Evolutionary conservation across 768 basidiomycete genomes (phyloP), one percentile per base, ranked within the genome.

Genomic region (Rhodotorula toruloides): DNA sequence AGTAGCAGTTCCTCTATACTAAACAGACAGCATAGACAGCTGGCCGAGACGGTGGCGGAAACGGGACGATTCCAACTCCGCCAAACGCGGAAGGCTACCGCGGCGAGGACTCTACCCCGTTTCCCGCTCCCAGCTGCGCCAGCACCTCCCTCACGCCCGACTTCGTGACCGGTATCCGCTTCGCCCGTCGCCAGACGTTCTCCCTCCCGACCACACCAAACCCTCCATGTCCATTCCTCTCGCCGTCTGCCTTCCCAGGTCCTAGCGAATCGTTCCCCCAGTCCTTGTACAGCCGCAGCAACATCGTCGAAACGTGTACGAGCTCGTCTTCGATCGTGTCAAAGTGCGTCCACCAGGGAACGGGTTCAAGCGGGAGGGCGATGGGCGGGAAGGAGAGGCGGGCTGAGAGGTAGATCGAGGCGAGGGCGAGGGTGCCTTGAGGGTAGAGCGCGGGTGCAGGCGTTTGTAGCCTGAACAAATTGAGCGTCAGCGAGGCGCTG

Each of bases 291-390:
- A 74, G 53, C n/a, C 34, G 25, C 12, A 74, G 62, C 25, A 74
- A 52, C 50, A 58, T 63, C 2, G 25, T 40, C 13, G 63, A 58
- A 12, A 72, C 55, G 37, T 62, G 29, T 29, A 61, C 44, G 22
- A 75, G 27, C 29, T 74, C 72, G 22, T 40, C 65, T 43, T 75
- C 73, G 29, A 40, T 52, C 27, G 90, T 89, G 75, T 98, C 96
- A 74, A 99, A 99, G 11, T 98, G 81, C 49, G 88, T 85, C 87
- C 89, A 94, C 96, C 96, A 99, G 62, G 85, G 84, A 60, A 86
- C 81, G 17, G 86, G 81, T 16, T 80, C 79, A 3, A 85, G 85
- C 0, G 91, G 90, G 1, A 97, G 82, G 0, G 89, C 78, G 48
- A 97, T 85, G 3, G 72, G 72, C 9, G 65, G 61, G 9, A 39